A percentile compares a stretch with the other conserved stretches of the same genome.
Evolutionary conservation across 768 basidiomycete genomes (phyloP).

Genomic region (Suillus americanus): DNA sequence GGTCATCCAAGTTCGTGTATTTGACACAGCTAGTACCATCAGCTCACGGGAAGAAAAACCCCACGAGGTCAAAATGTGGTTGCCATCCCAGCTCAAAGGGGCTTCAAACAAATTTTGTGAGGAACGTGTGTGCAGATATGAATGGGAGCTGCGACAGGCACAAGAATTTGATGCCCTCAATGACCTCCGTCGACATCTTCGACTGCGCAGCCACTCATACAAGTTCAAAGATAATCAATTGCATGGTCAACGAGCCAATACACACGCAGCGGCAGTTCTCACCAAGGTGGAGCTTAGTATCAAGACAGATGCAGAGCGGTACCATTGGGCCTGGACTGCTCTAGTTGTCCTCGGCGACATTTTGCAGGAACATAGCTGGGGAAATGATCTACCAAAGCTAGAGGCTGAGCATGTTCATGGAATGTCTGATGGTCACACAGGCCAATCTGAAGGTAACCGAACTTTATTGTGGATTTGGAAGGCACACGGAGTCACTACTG

Average conservation of each 20-base stretch:
- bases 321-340: slow-evolving; percentile 11
- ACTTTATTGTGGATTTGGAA: slow-evolving; percentile 1
- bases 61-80: neutral
- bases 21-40: neutral
- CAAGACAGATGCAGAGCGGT: slow-evolving; percentile 2
- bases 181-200: slow-evolving; percentile 11
- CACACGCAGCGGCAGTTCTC: slow-evolving; percentile 7
- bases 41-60: neutral
- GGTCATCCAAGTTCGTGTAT: neutral
- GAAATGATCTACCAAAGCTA: neutral
- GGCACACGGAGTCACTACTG: neutral
- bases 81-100: neutral
- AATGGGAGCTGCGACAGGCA: slow-evolving; percentile 12
- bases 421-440: neutral
- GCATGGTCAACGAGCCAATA: slow-evolving; percentile 12
- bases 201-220: slow-evolving; percentile 10
- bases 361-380: neutral
- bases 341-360: neutral
- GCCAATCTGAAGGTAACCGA: slow-evolving; percentile 6
- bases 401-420: neutral
- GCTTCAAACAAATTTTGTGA: neutral
- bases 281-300: slow-evolving; percentile 10
- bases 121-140: neutral
- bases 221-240: slow-evolving; percentile 15
- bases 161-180: slow-evolving; percentile 16